Evolutionary conservation across 1,284 basidiomycete species (phyloP).

Genomic region (Boletellus deceptivus): DNA sequence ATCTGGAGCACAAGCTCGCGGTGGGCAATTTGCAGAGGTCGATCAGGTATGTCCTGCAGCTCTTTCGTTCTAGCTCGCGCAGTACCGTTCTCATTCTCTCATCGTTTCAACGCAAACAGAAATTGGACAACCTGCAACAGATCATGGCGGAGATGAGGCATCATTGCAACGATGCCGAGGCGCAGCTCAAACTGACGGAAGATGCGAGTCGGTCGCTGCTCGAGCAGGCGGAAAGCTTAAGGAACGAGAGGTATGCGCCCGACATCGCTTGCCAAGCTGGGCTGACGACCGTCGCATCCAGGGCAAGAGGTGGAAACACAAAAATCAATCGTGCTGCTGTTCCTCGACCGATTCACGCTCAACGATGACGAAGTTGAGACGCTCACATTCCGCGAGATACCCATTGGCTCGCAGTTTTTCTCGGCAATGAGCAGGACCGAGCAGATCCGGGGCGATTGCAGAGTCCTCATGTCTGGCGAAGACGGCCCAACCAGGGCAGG

Average conservation of each 20-base stretch:
- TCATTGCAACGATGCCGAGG: constrained; percentile 55
- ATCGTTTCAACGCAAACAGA: constrained; percentile 8
- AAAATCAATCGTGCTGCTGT: constrained; percentile 74
- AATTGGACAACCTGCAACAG: constrained; percentile 23
- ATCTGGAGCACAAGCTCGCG: constrained; percentile 78
- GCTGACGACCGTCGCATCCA: constrained; percentile 6
- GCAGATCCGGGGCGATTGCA: constrained; percentile 80
- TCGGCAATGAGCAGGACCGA: constrained; percentile 85
- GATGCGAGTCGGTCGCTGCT: constrained; percentile 81
- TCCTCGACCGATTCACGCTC: constrained; percentile 86
- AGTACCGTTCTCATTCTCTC: neutral
- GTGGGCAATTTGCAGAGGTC: constrained; percentile 82
- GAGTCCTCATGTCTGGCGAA: constrained; percentile 86
- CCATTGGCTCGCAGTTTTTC: constrained; percentile 75
- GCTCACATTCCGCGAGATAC: constrained; percentile 76
- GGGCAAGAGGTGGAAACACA: constrained; percentile 69
- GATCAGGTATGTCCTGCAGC: constrained; percentile 64
- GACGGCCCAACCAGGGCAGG: constrained; percentile 78
- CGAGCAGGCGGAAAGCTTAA: constrained; percentile 81
- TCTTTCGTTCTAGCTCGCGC: neutral
- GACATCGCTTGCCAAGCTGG: neutral
- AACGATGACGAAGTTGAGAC: constrained; percentile 69
- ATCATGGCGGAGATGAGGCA: constrained; percentile 22
- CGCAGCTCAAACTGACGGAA: constrained; percentile 73
- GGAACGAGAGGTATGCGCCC: constrained; percentile 68